Percentiles rank a stretch among this genome's conserved stretches.
These are phyloP conservation scores for Stramenopiles sp. DNA, from an alignment of 352 stramenopile genomes.

Conservation along the genomic window DNA sequence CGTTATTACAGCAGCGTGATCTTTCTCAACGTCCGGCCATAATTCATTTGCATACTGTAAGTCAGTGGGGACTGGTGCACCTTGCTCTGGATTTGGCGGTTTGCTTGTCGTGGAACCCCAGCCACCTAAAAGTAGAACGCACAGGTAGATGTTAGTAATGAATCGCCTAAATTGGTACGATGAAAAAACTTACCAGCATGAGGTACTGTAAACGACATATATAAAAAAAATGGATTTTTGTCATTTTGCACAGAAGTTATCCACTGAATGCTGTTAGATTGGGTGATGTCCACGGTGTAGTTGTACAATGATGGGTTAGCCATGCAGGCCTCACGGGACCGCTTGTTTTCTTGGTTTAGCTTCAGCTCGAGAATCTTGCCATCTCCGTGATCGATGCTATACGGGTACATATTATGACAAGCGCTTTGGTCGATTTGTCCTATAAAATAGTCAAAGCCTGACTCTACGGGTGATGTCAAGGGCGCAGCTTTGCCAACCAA, in stretches of 20 bases:
- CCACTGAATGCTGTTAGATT: background rate
- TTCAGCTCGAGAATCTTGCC: background rate
- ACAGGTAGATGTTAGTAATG: no score
- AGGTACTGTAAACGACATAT: slow-evolving; percentile 3
- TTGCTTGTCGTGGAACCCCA: no score
- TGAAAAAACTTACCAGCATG: no score
- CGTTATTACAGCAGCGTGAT: slow-evolving; percentile 16
- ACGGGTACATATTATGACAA: slow-evolving; percentile 14
- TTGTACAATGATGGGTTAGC: slow-evolving; percentile 5
- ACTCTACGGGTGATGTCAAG: background rate
- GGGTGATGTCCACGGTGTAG: slow-evolving; percentile 14
- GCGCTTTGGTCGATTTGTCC: slow-evolving; percentile 15
- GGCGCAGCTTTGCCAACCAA: background rate
- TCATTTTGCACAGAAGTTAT: background rate
- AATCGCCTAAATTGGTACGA: no score
- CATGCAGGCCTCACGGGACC: slow-evolving; percentile 13
- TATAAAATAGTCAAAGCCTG: slow-evolving; percentile 18
- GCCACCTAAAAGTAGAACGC: no score
- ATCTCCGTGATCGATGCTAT: background rate
- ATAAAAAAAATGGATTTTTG: background rate
- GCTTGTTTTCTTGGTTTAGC: background rate
- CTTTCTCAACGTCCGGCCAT: slow-evolving; percentile 18
- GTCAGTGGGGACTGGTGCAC: slow-evolving; percentile 11
- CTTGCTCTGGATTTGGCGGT: background rate
- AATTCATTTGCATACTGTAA: slow-evolving; percentile 12